Percentiles rank a stretch among this genome's conserved stretches.
These are phyloP conservation scores for Solanum clarkiae DNA, from an alignment of 257 asterid species.

Conservation along the genomic window DNA sequence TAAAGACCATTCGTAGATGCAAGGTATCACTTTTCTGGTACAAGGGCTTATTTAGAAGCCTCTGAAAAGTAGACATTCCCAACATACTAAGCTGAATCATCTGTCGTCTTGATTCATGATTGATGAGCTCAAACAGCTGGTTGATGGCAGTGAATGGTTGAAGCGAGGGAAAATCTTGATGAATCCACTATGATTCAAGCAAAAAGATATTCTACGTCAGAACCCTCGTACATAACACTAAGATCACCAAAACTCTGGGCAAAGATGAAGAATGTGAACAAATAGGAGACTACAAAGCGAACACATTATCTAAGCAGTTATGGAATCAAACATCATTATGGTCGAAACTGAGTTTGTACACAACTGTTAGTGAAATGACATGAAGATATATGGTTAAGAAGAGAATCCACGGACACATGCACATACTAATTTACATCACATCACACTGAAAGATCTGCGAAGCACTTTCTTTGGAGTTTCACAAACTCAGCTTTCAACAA, in stretches of 20 bases:
- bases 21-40: too few relatives aligned
- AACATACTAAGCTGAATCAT: neutral
- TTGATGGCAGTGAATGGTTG: neutral
- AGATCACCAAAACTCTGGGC: neutral
- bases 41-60: neutral
- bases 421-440: neutral
- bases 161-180: neutral
- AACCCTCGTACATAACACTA: neutral
- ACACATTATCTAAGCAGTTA: neutral
- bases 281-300: neutral
- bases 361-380: neutral
- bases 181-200: neutral
- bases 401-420: neutral
- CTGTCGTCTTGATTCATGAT: neutral
- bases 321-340: neutral
- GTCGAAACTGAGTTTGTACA: neutral
- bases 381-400: neutral
- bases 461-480: neutral
- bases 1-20: too few relatives aligned
- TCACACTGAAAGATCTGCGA: neutral
- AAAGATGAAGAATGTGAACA: neutral
- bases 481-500: slow-evolving; percentile 7
- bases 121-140: neutral
- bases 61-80: neutral
- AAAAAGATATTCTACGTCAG: neutral